Evolutionary conservation across 148 eudicot species (phyloP).

Genomic region (Pharnaceum exiguum): DNA sequence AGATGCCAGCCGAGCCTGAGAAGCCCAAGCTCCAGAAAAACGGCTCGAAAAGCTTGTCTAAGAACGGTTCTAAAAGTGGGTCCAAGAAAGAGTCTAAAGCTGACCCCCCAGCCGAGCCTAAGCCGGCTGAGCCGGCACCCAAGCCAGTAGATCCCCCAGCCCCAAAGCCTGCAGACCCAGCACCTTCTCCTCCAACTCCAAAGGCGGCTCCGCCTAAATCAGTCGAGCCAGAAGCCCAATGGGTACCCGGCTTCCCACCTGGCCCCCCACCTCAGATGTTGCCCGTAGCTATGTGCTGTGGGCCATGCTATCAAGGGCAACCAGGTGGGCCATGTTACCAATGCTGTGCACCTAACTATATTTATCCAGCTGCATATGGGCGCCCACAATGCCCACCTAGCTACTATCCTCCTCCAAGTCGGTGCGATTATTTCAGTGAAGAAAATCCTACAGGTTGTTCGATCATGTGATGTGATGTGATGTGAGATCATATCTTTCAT

Average conservation of each 20-base stretch:
- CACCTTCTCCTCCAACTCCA: slow-evolving; percentile 3
- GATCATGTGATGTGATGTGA: slow-evolving; percentile 38
- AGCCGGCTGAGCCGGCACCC: slow-evolving; percentile 10
- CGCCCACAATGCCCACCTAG: slow-evolving; percentile 12
- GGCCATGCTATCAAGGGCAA: slow-evolving; percentile 22
- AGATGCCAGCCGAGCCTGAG: background rate
- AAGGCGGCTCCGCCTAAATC: too few species aligned
- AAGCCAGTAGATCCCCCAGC: slow-evolving; percentile 1
- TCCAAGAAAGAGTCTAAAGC: slow-evolving; percentile 3
- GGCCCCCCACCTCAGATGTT: slow-evolving; percentile 18
- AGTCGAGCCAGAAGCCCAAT: slow-evolving; percentile 13
- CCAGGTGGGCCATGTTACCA: slow-evolving; percentile 39
- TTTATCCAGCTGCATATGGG: slow-evolving; percentile 9
- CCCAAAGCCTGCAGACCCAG: background rate
- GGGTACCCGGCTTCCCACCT: slow-evolving; percentile 27
- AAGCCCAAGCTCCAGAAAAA: slow-evolving; percentile 4
- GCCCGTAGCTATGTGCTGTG: slow-evolving; percentile 14
- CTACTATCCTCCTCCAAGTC: slow-evolving; percentile 8
- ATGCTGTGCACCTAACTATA: slow-evolving; percentile 23
- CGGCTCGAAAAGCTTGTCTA: slow-evolving; percentile 18
- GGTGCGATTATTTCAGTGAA: slow-evolving; percentile 29
- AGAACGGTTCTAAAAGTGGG: slow-evolving; percentile 22
- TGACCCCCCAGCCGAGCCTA: background rate
- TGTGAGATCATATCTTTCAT: too few species aligned
- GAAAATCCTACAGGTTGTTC: slow-evolving; percentile 35